phyloP scores from a whole-genome alignment of 768 basidiomycete species.

The Saitozyma podzolica region DNA sequence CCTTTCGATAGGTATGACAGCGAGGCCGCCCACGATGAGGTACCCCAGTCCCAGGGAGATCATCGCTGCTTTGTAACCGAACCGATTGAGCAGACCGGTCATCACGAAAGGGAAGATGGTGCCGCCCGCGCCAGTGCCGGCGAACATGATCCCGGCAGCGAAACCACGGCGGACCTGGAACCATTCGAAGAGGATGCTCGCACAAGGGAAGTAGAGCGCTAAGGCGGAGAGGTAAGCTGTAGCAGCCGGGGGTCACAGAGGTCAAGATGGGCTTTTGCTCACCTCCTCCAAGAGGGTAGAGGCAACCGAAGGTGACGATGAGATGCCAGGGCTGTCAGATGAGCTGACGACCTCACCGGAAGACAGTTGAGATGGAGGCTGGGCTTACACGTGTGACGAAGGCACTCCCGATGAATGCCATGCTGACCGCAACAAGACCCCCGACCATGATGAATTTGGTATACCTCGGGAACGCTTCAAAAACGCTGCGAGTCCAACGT shows the following conservation, averaged over 20 bases:
- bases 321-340: slow-evolving; percentile 44
- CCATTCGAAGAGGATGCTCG: slow-evolving; percentile 46
- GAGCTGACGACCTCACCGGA: neutral
- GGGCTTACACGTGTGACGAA: neutral
- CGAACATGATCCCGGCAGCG: slow-evolving; percentile 43
- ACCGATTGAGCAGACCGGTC: slow-evolving; percentile 26
- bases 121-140: slow-evolving; percentile 43
- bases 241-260: neutral
- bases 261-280: neutral
- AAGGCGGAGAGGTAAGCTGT: neutral
- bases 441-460: neutral
- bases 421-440: neutral
- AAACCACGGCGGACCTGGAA: slow-evolving; percentile 40
- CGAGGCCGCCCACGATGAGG: slow-evolving; percentile 16
- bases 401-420: neutral
- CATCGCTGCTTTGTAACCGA: slow-evolving; percentile 48
- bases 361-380: neutral
- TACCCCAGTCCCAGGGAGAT: slow-evolving; percentile 38
- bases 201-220: slow-evolving; percentile 35
- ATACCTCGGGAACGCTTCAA: slow-evolving; percentile 22
- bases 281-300: slow-evolving; percentile 38
- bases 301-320: slow-evolving; percentile 35
- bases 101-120: slow-evolving; percentile 46
- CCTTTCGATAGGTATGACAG: slow-evolving; percentile 37
- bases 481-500: slow-evolving; percentile 10